A percentile compares a stretch with the other conserved stretches of the same genome.
phyloP scores from a whole-genome alignment of 2,329 filamentous ascomycete genomes.

The Aschersonia sp. region DNA sequence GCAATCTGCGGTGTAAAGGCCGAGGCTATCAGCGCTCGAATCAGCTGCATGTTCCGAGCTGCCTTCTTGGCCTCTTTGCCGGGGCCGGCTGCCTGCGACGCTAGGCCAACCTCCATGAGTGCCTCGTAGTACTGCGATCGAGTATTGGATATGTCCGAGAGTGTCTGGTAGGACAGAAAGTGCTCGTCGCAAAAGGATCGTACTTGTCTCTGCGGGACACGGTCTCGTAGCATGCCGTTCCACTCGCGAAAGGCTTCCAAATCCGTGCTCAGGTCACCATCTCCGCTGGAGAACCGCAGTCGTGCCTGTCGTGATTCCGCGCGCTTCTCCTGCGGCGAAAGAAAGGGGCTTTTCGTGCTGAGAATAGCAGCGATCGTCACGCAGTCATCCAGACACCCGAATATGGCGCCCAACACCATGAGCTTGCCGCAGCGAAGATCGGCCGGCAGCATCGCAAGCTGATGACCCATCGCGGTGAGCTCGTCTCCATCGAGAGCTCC shows the following conservation, averaged over 20 bases:
- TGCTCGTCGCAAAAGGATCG: conserved; percentile 72
- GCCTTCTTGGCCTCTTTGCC: conserved; percentile 14
- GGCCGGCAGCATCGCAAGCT: conserved; percentile 88
- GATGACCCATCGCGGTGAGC: conserved; percentile 78
- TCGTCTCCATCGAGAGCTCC: conserved; percentile 77
- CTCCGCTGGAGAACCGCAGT: conserved; percentile 55
- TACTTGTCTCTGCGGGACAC: conserved; percentile 46
- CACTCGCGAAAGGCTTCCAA: conserved; percentile 73
- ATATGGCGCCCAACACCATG: conserved; percentile 88
- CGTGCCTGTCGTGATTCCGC: conserved; percentile 70
- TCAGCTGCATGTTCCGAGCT: conserved; percentile 28
- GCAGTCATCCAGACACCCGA: conserved; percentile 79
- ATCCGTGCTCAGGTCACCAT: conserved; percentile 83
- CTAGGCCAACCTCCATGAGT: conserved; percentile 73
- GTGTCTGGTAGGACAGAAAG: conserved; percentile 69
- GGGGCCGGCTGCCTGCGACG: conserved; percentile 26
- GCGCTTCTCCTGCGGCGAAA: conserved; percentile 69
- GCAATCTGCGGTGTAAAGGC: conserved; percentile 78
- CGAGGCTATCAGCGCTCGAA: conserved; percentile 57
- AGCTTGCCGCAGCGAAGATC: conserved; percentile 88
- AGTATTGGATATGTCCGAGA: conserved; percentile 80
- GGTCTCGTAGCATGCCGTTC: conserved; percentile 48
- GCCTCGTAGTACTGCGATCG: conserved; percentile 74
- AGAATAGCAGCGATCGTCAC: conserved; percentile 83
- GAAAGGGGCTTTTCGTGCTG: conserved; percentile 77